These are phyloP conservation scores for Verticillium dahliae DNA, from an alignment of 2,329 filamentous ascomycete species.

Conservation along the genomic window DNA sequence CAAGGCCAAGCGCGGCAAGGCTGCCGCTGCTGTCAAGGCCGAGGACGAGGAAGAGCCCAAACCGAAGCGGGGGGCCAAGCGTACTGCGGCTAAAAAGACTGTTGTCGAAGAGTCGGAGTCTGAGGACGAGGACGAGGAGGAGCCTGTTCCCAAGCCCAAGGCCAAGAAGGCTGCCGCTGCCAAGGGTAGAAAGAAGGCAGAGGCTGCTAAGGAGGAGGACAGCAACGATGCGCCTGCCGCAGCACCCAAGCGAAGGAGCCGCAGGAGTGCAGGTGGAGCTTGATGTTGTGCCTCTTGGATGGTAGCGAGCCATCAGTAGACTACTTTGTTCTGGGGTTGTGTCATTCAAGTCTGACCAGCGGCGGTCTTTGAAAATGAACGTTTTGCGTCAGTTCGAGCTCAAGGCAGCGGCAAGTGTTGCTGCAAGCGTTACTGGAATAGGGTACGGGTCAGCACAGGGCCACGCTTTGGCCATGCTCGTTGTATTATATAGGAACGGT, in stretches of 20 bases:
- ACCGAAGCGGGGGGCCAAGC: conserved; percentile 6
- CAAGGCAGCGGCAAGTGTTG: no score
- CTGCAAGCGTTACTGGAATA: no score
- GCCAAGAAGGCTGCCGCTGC: conserved; percentile 17
- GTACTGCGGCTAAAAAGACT: conserved; percentile 2
- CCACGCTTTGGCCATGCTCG: not conserved
- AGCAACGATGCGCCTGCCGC: conserved; percentile 13
- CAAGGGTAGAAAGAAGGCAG: conserved; percentile 6
- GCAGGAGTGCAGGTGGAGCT: not conserved
- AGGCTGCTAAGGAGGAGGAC: conserved; percentile 5
- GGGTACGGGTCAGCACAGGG: no score
- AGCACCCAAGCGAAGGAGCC: not conserved
- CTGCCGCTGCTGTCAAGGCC: conserved; percentile 8
- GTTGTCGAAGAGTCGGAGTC: conserved; percentile 6
- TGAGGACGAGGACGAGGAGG: conserved; percentile 17
- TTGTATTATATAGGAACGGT: not conserved
- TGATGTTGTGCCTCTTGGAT: not conserved
- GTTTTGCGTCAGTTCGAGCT: no score
- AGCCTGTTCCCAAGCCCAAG: conserved; percentile 26
- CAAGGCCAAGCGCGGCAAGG: conserved; percentile 20
- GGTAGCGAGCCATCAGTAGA: no score
- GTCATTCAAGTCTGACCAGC: no score
- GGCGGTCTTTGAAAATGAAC: no score
- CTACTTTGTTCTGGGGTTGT: no score
- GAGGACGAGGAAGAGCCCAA: conserved; percentile 16